A percentile compares a stretch with the other conserved stretches of the same genome.
phyloP scores from a whole-genome alignment of 1,284 basidiomycete species.

The Cutaneotrichosporon sp. region DNA sequence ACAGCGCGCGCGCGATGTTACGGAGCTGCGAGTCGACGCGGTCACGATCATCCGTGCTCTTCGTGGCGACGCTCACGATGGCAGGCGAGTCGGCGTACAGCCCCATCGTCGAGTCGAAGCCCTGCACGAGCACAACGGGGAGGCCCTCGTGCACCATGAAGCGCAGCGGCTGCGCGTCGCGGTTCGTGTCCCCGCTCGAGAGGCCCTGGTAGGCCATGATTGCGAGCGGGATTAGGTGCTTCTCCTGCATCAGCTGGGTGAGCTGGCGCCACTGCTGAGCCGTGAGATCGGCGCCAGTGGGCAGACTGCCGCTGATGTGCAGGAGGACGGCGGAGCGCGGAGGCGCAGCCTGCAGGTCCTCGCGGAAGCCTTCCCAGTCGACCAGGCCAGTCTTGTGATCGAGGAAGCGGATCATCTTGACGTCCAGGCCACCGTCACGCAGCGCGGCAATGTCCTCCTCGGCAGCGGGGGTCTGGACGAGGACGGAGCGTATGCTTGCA shows the following conservation, averaged over 20 bases:
- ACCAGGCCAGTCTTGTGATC: slow-evolving; percentile 86
- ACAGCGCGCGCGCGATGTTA: slow-evolving; percentile 40
- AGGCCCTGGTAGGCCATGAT: slow-evolving; percentile 52
- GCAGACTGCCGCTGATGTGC: slow-evolving; percentile 94
- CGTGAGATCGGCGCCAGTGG: slow-evolving; percentile 93
- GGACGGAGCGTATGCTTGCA: slow-evolving; percentile 29
- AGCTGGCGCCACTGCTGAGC: slow-evolving; percentile 83
- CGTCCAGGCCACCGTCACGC: slow-evolving; percentile 46
- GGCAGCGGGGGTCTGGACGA: slow-evolving; percentile 41
- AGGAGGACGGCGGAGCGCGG: slow-evolving; percentile 77
- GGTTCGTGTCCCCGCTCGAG: slow-evolving; percentile 45
- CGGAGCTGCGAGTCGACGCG: slow-evolving; percentile 49
- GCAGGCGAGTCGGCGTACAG: slow-evolving; percentile 50
- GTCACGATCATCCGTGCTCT: slow-evolving; percentile 38
- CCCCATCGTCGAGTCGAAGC: slow-evolving; percentile 53
- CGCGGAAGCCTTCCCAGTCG: slow-evolving; percentile 74
- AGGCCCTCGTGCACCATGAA: slow-evolving; percentile 52
- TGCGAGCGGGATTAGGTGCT: slow-evolving; percentile 47
- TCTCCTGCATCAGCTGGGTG: slow-evolving; percentile 44
- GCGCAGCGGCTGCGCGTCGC: slow-evolving; percentile 50
- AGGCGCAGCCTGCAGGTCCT: slow-evolving; percentile 63
- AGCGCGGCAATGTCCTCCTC: slow-evolving; percentile 46
- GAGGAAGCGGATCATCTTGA: slow-evolving; percentile 64
- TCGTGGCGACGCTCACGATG: slow-evolving; percentile 47
- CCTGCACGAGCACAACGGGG: slow-evolving; percentile 50